Conservation (phyloP, 352 stramenopile genomes). For the Globisporangium megalacanthum region DNA sequence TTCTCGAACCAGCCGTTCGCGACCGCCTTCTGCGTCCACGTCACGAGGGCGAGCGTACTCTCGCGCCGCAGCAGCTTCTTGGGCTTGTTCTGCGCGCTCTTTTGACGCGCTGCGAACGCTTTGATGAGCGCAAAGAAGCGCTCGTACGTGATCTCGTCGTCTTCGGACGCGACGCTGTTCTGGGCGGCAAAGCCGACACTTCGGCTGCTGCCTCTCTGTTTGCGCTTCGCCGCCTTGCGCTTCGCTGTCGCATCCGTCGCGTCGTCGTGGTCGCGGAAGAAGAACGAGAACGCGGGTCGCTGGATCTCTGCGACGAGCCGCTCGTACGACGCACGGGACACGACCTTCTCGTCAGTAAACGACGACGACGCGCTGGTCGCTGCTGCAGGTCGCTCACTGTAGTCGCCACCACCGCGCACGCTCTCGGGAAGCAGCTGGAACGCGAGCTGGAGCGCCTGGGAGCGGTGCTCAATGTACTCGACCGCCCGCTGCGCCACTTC, state of each 20-base stretch:
- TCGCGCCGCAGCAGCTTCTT: slow-evolving; percentile 10
- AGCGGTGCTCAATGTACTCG: slow-evolving; percentile 25
- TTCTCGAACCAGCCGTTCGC: slow-evolving; percentile 28
- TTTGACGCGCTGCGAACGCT: slow-evolving; percentile 19
- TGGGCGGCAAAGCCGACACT: background rate
- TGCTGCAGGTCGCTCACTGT: background rate
- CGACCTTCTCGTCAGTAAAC: slow-evolving; percentile 16
- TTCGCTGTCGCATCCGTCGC: background rate
- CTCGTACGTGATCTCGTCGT: slow-evolving; percentile 19
- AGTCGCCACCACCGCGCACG: background rate
- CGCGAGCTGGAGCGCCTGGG: slow-evolving; percentile 43
- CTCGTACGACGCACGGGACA: slow-evolving; percentile 24
- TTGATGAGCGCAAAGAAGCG: slow-evolving; percentile 30
- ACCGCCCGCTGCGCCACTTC: slow-evolving; percentile 28
- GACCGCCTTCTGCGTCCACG: slow-evolving; percentile 22
- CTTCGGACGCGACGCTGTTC: background rate
- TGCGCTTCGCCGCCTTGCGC: background rate
- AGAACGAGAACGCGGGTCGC: slow-evolving; percentile 28
- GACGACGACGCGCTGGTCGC: background rate
- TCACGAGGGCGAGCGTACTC: slow-evolving; percentile 13
- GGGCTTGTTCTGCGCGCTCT: slow-evolving; percentile 12
- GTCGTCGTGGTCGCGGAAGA: slow-evolving; percentile 12
- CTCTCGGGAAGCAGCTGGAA: slow-evolving; percentile 34
- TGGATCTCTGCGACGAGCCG: slow-evolving; percentile 21
- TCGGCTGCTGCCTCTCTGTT: slow-evolving; percentile 2